Percentiles rank a stretch among this genome's conserved stretches.
Conservation (phyloP, 345 rosid genomes). For the Triadica sebifera region DNA sequence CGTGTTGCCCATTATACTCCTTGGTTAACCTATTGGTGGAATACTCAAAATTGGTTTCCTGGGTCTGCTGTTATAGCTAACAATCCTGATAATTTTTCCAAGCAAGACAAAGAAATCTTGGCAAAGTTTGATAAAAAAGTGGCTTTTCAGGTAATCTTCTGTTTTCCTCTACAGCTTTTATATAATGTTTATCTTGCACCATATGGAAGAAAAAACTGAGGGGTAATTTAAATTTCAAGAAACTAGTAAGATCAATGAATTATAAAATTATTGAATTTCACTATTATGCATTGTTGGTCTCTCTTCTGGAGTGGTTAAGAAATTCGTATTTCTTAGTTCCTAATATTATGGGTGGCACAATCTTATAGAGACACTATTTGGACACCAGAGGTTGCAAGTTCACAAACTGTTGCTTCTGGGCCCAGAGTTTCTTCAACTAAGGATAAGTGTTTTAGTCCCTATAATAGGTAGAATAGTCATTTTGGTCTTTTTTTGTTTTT, state of each 20-base stretch:
- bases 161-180: background rate
- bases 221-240: background rate
- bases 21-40: slow-evolving; percentile 32
- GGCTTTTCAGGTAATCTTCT: background rate
- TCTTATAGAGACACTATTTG: no score
- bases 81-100: background rate
- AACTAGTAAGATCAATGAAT: background rate
- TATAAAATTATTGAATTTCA: background rate
- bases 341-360: no score
- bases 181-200: background rate
- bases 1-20: slow-evolving; percentile 26
- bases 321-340: no score
- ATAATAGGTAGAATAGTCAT: no score
- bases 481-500: no score
- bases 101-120: slow-evolving; percentile 15
- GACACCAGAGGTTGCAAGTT: no score
- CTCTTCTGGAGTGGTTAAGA: background rate
- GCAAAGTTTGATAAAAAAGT: background rate
- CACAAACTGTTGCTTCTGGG: no score
- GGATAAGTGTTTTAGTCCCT: no score
- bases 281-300: background rate
- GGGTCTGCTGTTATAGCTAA: background rate
- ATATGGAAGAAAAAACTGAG: background rate
- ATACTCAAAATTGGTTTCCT: slow-evolving; percentile 25
- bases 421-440: no score